These are phyloP conservation scores for Vicia sativa DNA, from an alignment of 306 rosid species.

Conservation along the genomic window DNA sequence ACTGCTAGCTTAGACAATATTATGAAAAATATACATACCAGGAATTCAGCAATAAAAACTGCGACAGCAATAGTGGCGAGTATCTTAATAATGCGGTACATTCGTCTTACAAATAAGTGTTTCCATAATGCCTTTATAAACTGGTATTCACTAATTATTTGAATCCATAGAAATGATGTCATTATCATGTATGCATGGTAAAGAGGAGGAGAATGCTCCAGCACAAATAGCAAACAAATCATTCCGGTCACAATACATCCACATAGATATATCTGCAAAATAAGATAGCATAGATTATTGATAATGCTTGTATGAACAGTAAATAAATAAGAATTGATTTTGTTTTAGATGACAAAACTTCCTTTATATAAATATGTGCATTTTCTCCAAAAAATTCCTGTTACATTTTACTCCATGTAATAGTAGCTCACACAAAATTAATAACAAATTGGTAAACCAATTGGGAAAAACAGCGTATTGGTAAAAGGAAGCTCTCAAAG, in stretches of 20 bases:
- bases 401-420: conserved; percentile 28
- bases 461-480: background rate
- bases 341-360: conserved; percentile 29
- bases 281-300: conserved; percentile 29
- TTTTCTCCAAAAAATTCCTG: conserved; percentile 11
- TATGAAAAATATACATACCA: conserved; percentile 58
- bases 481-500: conserved; percentile 49
- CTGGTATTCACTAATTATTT: conserved; percentile 71
- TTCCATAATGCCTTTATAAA: conserved; percentile 73
- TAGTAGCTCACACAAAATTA: conserved; percentile 30
- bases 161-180: conserved; percentile 79
- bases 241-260: conserved; percentile 66
- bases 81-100: conserved; percentile 52
- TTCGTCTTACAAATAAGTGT: conserved; percentile 61
- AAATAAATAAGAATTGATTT: background rate
- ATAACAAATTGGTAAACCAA: conserved; percentile 38
- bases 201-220: conserved; percentile 89
- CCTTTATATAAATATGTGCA: background rate
- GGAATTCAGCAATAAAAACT: conserved; percentile 69
- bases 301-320: conserved; percentile 17
- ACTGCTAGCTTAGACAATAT: conserved; percentile 30
- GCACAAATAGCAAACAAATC: conserved; percentile 56
- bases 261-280: conserved; percentile 65
- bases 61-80: conserved; percentile 57
- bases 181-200: conserved; percentile 73